Percentiles rank a stretch among this genome's conserved stretches.
Conservation (phyloP, 164 flowering plant genomes). For the Brasenia schreberi region DNA sequence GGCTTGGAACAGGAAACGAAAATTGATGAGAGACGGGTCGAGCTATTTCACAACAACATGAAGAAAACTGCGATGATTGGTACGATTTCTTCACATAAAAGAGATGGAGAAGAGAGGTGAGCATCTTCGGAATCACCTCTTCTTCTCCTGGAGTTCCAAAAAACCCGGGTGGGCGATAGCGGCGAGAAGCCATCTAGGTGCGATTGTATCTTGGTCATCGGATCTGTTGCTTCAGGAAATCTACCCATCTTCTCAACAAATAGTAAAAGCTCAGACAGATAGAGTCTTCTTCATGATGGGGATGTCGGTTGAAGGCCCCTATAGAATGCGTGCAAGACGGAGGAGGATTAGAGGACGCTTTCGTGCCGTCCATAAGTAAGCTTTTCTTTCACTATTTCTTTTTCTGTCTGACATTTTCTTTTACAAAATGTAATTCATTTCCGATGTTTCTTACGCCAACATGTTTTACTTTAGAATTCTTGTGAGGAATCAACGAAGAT, state of each 20-base stretch:
- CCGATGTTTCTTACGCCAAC: background rate
- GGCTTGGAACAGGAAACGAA: background rate
- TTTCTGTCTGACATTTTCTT: background rate
- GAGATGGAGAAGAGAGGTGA: background rate
- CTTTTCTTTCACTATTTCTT: background rate
- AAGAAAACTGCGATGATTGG: background rate
- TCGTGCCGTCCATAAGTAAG: background rate
- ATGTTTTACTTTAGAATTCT: background rate
- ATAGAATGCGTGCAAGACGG: background rate
- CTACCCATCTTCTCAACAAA: background rate
- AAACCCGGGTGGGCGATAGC: constrained; percentile 27
- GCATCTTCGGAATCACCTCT: constrained; percentile 20
- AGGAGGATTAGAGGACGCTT: background rate
- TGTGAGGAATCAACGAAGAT: background rate
- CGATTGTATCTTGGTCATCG: constrained; percentile 2
- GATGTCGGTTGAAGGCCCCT: background rate
- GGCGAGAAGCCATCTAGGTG: constrained; percentile 34
- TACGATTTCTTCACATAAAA: background rate
- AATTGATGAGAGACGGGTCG: background rate
- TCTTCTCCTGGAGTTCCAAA: constrained; percentile 63
- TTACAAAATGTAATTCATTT: too few species aligned
- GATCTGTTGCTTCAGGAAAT: background rate
- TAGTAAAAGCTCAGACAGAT: background rate
- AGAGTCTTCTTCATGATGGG: background rate
- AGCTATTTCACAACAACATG: background rate